Percentiles rank a stretch among this genome's conserved stretches.
Evolutionary conservation across 129 eudicot genomes (phyloP).

Genomic region (Tagetes patula): DNA sequence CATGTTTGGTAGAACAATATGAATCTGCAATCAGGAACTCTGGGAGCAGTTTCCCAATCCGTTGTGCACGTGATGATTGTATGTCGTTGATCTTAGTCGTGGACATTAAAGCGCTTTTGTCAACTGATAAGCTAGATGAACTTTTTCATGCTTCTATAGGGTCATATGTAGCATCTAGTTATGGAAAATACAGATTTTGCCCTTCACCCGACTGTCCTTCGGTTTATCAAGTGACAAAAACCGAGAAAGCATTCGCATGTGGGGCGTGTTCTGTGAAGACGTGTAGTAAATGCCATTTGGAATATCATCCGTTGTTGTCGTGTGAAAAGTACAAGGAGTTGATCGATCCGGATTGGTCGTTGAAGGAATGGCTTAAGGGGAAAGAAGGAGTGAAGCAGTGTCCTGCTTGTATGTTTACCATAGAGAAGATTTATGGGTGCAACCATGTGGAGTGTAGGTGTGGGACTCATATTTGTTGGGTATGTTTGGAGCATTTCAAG

Average conservation of each 20-base stretch:
- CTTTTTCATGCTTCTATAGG: constrained; percentile 84
- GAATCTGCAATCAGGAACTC: constrained; percentile 78
- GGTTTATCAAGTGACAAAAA: constrained; percentile 49
- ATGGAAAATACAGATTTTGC: constrained; percentile 70
- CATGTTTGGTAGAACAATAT: constrained; percentile 79
- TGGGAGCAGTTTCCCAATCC: constrained; percentile 60
- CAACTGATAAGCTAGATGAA: constrained; percentile 67
- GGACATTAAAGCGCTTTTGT: constrained; percentile 56
- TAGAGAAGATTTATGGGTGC: constrained; percentile 93
- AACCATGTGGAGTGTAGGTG: constrained; percentile 90
- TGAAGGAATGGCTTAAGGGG: constrained; percentile 76
- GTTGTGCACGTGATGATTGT: constrained; percentile 63
- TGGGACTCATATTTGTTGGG: constrained; percentile 93
- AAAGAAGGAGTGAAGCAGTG: constrained; percentile 67
- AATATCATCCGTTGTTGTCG: constrained; percentile 73
- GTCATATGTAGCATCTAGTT: constrained; percentile 63
- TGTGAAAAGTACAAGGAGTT: constrained; percentile 75
- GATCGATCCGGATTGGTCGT: constrained; percentile 80
- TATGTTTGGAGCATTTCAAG: constrained; percentile 53
- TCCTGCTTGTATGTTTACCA: constrained; percentile 66
- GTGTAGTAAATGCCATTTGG: constrained; percentile 80
- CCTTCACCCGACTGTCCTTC: constrained; percentile 99
- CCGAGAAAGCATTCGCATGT: constrained; percentile 53
- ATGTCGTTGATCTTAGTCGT: constrained; percentile 43
- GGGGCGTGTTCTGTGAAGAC: constrained; percentile 87